phyloP scores from a whole-genome alignment of 768 basidiomycete genomes.

The Termitomyces sp. region DNA sequence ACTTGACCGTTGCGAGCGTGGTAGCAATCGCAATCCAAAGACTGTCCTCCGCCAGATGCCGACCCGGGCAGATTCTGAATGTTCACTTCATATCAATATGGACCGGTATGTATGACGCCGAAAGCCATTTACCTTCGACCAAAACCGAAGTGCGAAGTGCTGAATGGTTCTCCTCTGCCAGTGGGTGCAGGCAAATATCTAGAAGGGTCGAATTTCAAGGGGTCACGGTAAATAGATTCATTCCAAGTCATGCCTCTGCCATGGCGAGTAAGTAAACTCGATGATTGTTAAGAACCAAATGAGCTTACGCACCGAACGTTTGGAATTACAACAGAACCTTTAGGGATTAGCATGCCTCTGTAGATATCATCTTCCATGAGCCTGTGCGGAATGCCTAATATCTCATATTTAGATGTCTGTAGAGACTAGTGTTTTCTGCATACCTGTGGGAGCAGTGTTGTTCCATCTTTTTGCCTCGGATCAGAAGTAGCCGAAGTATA shows the following conservation, averaged over 20 bases:
- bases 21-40: constrained; percentile 21
- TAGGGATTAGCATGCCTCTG: constrained; percentile 14
- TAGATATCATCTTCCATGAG: constrained; percentile 16
- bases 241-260: constrained; percentile 14
- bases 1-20: constrained; percentile 8
- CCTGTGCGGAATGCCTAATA: constrained; percentile 14
- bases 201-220: constrained; percentile 10
- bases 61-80: constrained; percentile 29
- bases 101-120: background rate
- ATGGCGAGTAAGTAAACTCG: background rate
- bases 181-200: constrained; percentile 12
- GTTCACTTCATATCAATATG: background rate
- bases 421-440: background rate
- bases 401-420: background rate
- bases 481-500: background rate
- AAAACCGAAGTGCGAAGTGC: constrained; percentile 12
- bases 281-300: background rate
- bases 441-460: constrained; percentile 6
- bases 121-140: constrained; percentile 9
- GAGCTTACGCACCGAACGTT: constrained; percentile 8
- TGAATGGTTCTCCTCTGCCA: constrained; percentile 12
- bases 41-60: constrained; percentile 36
- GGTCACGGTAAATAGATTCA: constrained; percentile 9
- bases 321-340: constrained; percentile 12
- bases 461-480: constrained; percentile 5